phyloP scores from a whole-genome alignment of 2,329 filamentous ascomycete genomes.

The Penicillium occitanis region DNA sequence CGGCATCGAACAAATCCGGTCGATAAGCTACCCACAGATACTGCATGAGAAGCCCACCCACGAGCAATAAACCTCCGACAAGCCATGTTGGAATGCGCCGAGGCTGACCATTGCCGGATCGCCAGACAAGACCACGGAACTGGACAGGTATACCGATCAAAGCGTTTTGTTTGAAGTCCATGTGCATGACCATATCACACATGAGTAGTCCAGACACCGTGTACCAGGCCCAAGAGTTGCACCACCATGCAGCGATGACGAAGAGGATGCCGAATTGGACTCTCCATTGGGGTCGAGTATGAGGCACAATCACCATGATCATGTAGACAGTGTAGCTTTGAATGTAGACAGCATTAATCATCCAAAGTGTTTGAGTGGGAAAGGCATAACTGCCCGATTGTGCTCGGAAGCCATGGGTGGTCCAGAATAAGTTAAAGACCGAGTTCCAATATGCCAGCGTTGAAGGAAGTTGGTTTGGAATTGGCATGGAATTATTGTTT shows the following conservation, averaged over 20 bases:
- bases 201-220: slow-evolving; percentile 44
- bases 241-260: slow-evolving; percentile 48
- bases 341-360: slow-evolving; percentile 46
- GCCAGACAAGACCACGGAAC: slow-evolving; percentile 23
- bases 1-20: slow-evolving; percentile 36
- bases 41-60: slow-evolving; percentile 42
- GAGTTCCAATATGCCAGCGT: slow-evolving; percentile 49
- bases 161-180: slow-evolving; percentile 36
- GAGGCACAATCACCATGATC: slow-evolving; percentile 50
- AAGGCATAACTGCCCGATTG: slow-evolving; percentile 47
- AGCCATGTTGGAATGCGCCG: slow-evolving; percentile 33
- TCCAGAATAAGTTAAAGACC: slow-evolving; percentile 50
- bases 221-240: slow-evolving; percentile 46
- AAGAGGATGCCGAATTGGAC: slow-evolving; percentile 41
- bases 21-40: slow-evolving; percentile 46
- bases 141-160: slow-evolving; percentile 26
- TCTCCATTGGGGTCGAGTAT: slow-evolving; percentile 35
- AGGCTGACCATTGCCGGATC: slow-evolving; percentile 2
- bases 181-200: slow-evolving; percentile 45
- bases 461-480: slow-evolving; percentile 37
- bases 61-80: slow-evolving; percentile 32
- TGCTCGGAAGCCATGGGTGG: slow-evolving; percentile 37
- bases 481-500: slow-evolving; percentile 40
- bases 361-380: slow-evolving; percentile 50
- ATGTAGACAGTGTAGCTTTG: slow-evolving; percentile 53